Evolutionary conservation across 768 basidiomycete species (phyloP).

Genomic region (Suillus clintonianus): DNA sequence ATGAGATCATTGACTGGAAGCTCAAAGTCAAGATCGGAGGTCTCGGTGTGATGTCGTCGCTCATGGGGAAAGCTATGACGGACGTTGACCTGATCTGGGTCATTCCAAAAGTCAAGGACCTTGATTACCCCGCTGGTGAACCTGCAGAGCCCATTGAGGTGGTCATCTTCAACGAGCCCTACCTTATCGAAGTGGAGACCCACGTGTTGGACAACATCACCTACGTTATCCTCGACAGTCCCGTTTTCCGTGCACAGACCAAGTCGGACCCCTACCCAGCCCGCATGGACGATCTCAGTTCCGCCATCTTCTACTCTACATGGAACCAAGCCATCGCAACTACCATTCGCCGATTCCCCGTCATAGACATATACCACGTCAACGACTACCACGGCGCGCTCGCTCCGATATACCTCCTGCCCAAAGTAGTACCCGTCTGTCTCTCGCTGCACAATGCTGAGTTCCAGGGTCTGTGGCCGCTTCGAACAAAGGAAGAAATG

Average conservation of each 20-base stretch:
- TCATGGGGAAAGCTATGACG: conserved; percentile 98
- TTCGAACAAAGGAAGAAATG: conserved; percentile 97
- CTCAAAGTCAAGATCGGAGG: conserved; percentile 98
- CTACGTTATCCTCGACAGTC: conserved; percentile 90
- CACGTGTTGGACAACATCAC: conserved; percentile 95
- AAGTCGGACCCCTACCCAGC: conserved; percentile 95
- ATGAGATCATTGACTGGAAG: conserved; percentile 97
- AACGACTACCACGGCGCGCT: conserved; percentile 96
- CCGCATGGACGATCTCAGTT: conserved; percentile 95
- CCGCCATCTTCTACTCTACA: conserved; percentile 96
- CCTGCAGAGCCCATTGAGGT: conserved; percentile 94
- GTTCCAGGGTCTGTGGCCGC: conserved; percentile 96
- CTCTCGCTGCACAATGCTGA: conserved; percentile 95
- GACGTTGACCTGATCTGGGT: conserved; percentile 96
- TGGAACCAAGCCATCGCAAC: conserved; percentile 98
- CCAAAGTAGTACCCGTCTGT: conserved; percentile 88
- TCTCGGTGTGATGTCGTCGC: conserved; percentile 94
- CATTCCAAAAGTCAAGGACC: conserved; percentile 90
- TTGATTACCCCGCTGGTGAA: conserved; percentile 91
- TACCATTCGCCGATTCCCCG: conserved; percentile 82
- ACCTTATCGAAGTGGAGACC: conserved; percentile 94
- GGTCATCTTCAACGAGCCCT: conserved; percentile 93
- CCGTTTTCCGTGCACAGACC: conserved; percentile 95
- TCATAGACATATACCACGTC: conserved; percentile 92
- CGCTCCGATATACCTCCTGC: conserved; percentile 87